phyloP scores from a whole-genome alignment of 305 asterid species.

The Fraxinus platypoda region DNA sequence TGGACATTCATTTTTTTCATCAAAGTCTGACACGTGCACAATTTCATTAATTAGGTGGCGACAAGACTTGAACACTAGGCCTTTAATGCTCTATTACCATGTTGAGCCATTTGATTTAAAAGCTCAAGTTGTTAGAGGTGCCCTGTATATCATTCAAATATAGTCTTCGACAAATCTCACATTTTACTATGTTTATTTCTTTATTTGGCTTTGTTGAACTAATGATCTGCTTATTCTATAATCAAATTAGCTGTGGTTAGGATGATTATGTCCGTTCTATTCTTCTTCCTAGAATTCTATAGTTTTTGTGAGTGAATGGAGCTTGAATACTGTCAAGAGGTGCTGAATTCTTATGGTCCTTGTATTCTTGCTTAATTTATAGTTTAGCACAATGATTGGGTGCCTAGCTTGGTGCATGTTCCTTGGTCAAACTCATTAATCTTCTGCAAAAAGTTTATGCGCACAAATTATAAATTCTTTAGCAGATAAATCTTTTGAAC shows the following conservation, averaged over 20 bases:
- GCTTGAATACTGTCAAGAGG: background rate
- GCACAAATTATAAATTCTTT: background rate
- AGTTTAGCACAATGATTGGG: background rate
- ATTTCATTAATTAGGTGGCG: background rate
- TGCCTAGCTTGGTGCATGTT: background rate
- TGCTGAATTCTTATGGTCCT: background rate
- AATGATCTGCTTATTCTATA: background rate
- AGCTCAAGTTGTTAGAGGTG: background rate
- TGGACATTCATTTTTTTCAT: background rate
- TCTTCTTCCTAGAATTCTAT: background rate
- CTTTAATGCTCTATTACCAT: background rate
- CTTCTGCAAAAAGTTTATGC: background rate
- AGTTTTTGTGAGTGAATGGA: background rate
- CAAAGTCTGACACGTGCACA: background rate
- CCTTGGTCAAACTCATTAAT: background rate
- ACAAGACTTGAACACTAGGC: background rate
- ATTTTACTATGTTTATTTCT: background rate
- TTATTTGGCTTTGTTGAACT: background rate
- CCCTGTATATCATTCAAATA: background rate
- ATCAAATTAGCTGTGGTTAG: background rate
- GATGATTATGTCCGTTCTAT: background rate
- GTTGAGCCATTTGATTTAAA: background rate
- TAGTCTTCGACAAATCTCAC: background rate
- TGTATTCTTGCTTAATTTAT: background rate
- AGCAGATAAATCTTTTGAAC: background rate